Percentiles rank a stretch among this genome's conserved stretches.
Evolutionary conservation across 176 grass and related monocot species (phyloP).

Genomic region (Rhynchospora pubera): DNA sequence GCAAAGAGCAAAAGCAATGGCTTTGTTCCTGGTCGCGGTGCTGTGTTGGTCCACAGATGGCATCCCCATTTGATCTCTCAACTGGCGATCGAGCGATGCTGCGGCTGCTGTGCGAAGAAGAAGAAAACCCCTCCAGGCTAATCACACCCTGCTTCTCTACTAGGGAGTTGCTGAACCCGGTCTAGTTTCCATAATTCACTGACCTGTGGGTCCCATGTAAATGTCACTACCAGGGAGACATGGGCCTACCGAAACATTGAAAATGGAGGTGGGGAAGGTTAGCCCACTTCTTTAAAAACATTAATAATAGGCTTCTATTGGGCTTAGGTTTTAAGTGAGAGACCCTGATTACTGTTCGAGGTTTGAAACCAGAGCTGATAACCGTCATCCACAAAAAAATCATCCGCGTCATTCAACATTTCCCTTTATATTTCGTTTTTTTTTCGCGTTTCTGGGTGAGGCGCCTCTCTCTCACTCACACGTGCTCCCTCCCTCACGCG

Average conservation of each 20-base stretch:
- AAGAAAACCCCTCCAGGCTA: background rate
- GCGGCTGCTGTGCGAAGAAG: conserved; percentile 14
- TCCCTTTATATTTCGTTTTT: no score
- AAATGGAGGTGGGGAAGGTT: no score
- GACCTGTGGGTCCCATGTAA: background rate
- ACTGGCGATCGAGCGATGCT: background rate
- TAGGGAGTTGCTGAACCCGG: background rate
- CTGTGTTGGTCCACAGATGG: conserved; percentile 13
- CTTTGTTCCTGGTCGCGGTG: conserved; percentile 41
- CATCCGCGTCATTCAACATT: no score
- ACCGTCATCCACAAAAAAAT: no score
- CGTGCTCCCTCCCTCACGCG: no score
- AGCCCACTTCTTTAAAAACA: no score
- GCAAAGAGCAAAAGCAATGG: conserved; percentile 56
- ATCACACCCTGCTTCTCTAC: background rate
- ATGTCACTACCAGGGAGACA: background rate
- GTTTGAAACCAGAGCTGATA: no score
- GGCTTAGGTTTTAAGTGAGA: no score
- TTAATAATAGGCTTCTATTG: no score
- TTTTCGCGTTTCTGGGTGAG: no score
- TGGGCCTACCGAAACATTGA: background rate
- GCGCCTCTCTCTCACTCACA: no score
- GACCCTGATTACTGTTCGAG: no score
- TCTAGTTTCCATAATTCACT: background rate
- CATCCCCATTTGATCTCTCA: conserved; percentile 28